Conservation (phyloP, 805 yeast species). For the Candida namnaoensis region DNA sequence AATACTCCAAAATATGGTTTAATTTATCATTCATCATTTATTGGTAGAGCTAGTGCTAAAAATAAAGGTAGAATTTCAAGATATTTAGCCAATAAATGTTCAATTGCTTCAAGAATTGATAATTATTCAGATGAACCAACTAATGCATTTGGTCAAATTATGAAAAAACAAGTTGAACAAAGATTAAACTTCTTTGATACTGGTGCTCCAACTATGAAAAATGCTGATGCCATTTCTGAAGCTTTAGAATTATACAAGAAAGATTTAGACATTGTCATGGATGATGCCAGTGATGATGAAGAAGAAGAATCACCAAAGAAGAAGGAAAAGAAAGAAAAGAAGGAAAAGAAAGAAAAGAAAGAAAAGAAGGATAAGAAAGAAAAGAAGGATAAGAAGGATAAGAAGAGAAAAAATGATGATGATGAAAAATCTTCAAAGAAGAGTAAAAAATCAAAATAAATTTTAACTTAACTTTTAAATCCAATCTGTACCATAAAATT, state of each 20-base stretch:
- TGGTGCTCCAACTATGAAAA: slow-evolving; percentile 95
- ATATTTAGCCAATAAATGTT: slow-evolving; percentile 97
- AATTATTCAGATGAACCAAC: slow-evolving; percentile 94
- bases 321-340: slow-evolving; percentile 22
- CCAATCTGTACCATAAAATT: too few relatives aligned
- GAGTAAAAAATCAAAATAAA: slow-evolving; percentile 22
- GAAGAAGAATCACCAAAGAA: slow-evolving; percentile 13
- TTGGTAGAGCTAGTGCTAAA: slow-evolving; percentile 89
- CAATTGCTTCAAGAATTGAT: slow-evolving; percentile 98
- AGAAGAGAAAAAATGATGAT: slow-evolving; percentile 39
- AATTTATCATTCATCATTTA: slow-evolving; percentile 90
- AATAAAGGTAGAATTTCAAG: slow-evolving; percentile 99
- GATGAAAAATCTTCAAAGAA: slow-evolving; percentile 22
- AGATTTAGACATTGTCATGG: slow-evolving; percentile 36
- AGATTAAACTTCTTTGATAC: slow-evolving; percentile 93
- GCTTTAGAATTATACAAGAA: slow-evolving; percentile 63
- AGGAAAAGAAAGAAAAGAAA: slow-evolving; percentile 28
- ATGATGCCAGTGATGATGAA: slow-evolving; percentile 25
- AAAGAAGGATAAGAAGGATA: slow-evolving; percentile 39
- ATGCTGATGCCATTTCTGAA: slow-evolving; percentile 86
- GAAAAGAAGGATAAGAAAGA: slow-evolving; percentile 42
- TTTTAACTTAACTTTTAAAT: neutral
- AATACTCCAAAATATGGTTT: slow-evolving; percentile 95
- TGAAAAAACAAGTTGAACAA: slow-evolving; percentile 96
- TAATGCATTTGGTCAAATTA: slow-evolving; percentile 79